These are phyloP conservation scores for Sedum album DNA, from an alignment of 164 flowering plant genomes.

Conservation along the genomic window DNA sequence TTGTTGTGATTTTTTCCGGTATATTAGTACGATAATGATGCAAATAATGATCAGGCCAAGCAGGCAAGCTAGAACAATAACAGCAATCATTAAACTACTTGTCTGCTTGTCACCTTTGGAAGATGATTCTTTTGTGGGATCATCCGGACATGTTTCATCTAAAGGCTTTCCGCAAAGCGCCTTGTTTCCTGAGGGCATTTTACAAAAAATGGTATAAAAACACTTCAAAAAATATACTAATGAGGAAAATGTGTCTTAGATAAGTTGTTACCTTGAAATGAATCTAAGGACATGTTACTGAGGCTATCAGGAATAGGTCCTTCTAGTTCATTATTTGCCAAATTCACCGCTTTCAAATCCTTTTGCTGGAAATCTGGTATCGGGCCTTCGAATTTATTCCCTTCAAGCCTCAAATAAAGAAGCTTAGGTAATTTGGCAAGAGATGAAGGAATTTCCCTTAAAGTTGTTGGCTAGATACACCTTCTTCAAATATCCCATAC, in stretches of 20 bases:
- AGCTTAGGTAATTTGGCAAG: constrained; percentile 23
- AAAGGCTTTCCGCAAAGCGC: too few relatives aligned
- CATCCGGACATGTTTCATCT: too few relatives aligned
- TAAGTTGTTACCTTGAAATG: neutral
- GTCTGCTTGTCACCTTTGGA: too few relatives aligned
- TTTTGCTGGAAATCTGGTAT: constrained; percentile 26
- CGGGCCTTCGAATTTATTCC: constrained; percentile 29
- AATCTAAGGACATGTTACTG: neutral
- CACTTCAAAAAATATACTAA: too few relatives aligned
- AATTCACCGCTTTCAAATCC: constrained; percentile 4
- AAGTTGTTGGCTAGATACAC: constrained; percentile 27
- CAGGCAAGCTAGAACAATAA: neutral
- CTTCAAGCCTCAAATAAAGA: constrained; percentile 30
- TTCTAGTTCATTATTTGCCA: constrained; percentile 3
- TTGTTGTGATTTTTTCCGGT: neutral
- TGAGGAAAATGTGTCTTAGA: too few relatives aligned
- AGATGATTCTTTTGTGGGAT: too few relatives aligned
- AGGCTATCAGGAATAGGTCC: neutral
- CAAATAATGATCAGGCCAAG: neutral
- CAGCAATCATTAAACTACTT: neutral
- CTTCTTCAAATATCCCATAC: constrained; percentile 32
- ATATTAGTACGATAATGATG: neutral
- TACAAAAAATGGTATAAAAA: too few relatives aligned
- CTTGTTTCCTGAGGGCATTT: too few relatives aligned
- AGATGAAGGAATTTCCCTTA: constrained; percentile 34